Percentiles rank a stretch among this genome's conserved stretches.
These are phyloP conservation scores for Barbatosphaeria neglecta DNA, from an alignment of 495 filamentous ascomycete genomes.

Conservation along the genomic window DNA sequence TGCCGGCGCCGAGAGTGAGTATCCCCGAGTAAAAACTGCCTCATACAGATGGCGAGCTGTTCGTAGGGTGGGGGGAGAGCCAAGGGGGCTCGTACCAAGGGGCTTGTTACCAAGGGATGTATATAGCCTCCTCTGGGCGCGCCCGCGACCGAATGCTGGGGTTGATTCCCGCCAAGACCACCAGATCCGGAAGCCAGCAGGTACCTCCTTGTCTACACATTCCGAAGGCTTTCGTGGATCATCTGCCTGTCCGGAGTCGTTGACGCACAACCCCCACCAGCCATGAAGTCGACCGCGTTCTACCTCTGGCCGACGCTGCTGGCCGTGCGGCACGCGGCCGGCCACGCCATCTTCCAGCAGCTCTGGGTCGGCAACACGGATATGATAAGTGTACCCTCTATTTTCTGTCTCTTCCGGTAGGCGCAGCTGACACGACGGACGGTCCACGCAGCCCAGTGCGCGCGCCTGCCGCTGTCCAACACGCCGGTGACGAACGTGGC, in stretches of 20 bases:
- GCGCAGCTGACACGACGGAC: constrained; percentile 8
- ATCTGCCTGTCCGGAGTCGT: too few species aligned
- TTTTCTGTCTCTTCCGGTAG: not conserved
- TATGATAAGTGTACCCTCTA: constrained; percentile 17
- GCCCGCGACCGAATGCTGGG: too few species aligned
- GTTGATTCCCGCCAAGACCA: too few species aligned
- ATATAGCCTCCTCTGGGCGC: too few species aligned
- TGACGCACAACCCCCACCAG: not conserved
- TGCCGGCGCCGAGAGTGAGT: not conserved
- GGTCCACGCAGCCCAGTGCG: constrained; percentile 27
- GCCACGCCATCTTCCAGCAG: constrained; percentile 41
- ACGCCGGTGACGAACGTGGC: constrained; percentile 31
- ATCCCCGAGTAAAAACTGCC: too few species aligned
- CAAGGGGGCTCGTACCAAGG: too few species aligned
- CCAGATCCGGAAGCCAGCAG: too few species aligned
- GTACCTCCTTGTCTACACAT: too few species aligned
- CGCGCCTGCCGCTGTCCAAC: constrained; percentile 30
- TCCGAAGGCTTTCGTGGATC: too few species aligned
- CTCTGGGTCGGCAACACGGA: constrained; percentile 40
- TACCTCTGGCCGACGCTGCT: constrained; percentile 18
- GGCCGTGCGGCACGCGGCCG: constrained; percentile 21
- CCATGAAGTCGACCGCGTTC: constrained; percentile 29
- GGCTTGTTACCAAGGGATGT: too few species aligned
- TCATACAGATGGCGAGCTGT: not conserved
- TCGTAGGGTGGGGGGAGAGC: too few species aligned